Base-by-base conservation (phyloP, 2,329 filamentous ascomycete genomes). In the Pestalotiopsis sp. region DNA sequence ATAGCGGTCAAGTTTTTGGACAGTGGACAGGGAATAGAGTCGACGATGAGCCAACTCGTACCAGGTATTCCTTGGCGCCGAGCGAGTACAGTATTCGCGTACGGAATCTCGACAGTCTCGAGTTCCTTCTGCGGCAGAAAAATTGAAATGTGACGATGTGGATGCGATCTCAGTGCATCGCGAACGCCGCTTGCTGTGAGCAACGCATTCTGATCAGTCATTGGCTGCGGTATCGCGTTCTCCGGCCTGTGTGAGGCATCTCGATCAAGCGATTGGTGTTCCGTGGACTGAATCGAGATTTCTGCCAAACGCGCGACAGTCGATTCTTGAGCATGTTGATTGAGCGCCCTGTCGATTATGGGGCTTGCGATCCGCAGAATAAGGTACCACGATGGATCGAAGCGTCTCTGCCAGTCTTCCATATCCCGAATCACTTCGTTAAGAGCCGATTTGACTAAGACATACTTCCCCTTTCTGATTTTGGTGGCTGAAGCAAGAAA, bases 381-480 rank as follows among this genome's bases (percentile, higher is more conserved):
- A 4, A 68, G 60, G 25, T 63, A 68, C 66, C 66, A 68, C 5
- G 39, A 56, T 2, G 66, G 66, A 9, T 68, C 66, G 13, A 59
- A 56, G 1, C 27, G 13, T 1, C 49, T 25, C 13, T 68, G 66
- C 66, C 66, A 68, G 0, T 17, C 20, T 20, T 65, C 62, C 20
- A 65, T 23, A 0, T 65, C 39, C 2, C 23, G 36, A 13, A 65
- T 49, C 9, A 13, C 13, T 3, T 49, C 62, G 4, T 65, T 58
- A 1, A 67, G 17, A 3, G 17, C 9, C 12, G 7, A 23, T 25
- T 67, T 61, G 1, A 52, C 45, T 9, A 67, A 9, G 6, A 41
- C 25, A 27, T 67, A 67, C 1, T 52, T 45, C 4, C 58, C 38
- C 2, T 27, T 45, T 11, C 14, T 62, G 0, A 39, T n/a, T n/a